These are phyloP conservation scores for Trypanosoma melophagium DNA, from an alignment of 208 protist genomes.

Conservation along the genomic window DNA sequence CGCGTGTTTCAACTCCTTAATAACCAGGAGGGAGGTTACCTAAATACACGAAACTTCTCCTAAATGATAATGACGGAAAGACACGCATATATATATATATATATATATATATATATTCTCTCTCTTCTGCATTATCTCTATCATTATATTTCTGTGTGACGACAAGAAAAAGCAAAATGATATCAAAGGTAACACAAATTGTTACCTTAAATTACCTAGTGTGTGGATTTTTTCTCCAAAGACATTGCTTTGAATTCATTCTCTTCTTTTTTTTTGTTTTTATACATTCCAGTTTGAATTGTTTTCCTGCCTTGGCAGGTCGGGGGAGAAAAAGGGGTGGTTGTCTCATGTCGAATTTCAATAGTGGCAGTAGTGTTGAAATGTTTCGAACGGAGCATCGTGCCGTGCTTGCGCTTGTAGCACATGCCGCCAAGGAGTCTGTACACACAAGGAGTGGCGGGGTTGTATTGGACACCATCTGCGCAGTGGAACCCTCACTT, in stretches of 20 bases:
- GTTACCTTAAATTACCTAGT: no score
- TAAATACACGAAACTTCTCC: background rate
- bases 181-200: background rate
- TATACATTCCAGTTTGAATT: no score
- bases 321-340: background rate
- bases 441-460: slow-evolving; percentile 25
- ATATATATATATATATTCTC: slow-evolving; percentile 1
- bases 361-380: slow-evolving; percentile 8
- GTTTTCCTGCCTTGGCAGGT: background rate
- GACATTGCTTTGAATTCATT: background rate
- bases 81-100: background rate
- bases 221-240: no score
- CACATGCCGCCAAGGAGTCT: slow-evolving; percentile 33
- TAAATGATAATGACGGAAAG: background rate
- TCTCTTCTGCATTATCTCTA: background rate
- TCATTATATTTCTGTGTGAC: no score
- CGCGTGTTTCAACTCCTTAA: slow-evolving; percentile 4
- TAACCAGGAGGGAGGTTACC: background rate
- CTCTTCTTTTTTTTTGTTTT: background rate
- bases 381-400: slow-evolving; percentile 38
- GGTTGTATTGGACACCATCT: slow-evolving; percentile 31
- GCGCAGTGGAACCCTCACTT: slow-evolving; percentile 12
- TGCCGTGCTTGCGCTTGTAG: slow-evolving; percentile 43
- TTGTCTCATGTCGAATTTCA: background rate
- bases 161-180: background rate